These are phyloP conservation scores for Aspergillus ostianus DNA, from an alignment of 495 filamentous ascomycete species.

Conservation along the genomic window DNA sequence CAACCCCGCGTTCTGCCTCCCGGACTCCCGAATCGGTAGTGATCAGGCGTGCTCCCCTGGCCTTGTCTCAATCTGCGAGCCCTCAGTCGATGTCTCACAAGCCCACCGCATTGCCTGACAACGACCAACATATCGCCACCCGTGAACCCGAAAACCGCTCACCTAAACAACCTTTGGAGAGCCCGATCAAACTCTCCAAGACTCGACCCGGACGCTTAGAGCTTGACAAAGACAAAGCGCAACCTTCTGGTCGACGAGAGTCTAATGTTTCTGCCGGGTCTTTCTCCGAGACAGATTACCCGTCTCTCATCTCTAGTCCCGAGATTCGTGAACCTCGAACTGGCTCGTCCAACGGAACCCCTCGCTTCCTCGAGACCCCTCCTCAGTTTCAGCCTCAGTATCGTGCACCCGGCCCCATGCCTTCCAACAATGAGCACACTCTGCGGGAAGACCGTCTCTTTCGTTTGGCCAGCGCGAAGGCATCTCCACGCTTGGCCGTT, in stretches of 20 bases:
- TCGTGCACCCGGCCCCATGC: slow-evolving; percentile 17
- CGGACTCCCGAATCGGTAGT: slow-evolving; percentile 1
- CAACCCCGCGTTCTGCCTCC: neutral
- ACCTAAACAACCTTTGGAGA: slow-evolving; percentile 35
- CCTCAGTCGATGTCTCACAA: neutral
- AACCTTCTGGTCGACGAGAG: slow-evolving; percentile 24
- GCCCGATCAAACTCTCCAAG: slow-evolving; percentile 42
- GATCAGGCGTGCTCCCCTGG: neutral
- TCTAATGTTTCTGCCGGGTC: slow-evolving; percentile 39
- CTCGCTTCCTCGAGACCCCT: slow-evolving; percentile 28
- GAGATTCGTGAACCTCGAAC: slow-evolving; percentile 29
- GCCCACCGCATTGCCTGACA: slow-evolving; percentile 1
- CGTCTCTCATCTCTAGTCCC: slow-evolving; percentile 37
- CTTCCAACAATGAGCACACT: slow-evolving; percentile 26
- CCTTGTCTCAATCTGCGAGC: neutral
- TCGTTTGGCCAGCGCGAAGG: slow-evolving; percentile 29
- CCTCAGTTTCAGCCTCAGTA: slow-evolving; percentile 23
- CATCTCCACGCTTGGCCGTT: slow-evolving; percentile 22
- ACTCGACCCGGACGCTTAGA: slow-evolving; percentile 25
- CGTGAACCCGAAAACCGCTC: neutral
- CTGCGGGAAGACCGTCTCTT: slow-evolving; percentile 37
- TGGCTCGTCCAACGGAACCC: slow-evolving; percentile 31
- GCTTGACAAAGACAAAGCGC: slow-evolving; percentile 24
- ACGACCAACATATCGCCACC: neutral
- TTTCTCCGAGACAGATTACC: slow-evolving; percentile 30